Evolutionary conservation across 2,329 filamentous ascomycete species (phyloP), one percentile per base, ranked within the genome.

Genomic region (Arachnopeziza araneosa): DNA sequence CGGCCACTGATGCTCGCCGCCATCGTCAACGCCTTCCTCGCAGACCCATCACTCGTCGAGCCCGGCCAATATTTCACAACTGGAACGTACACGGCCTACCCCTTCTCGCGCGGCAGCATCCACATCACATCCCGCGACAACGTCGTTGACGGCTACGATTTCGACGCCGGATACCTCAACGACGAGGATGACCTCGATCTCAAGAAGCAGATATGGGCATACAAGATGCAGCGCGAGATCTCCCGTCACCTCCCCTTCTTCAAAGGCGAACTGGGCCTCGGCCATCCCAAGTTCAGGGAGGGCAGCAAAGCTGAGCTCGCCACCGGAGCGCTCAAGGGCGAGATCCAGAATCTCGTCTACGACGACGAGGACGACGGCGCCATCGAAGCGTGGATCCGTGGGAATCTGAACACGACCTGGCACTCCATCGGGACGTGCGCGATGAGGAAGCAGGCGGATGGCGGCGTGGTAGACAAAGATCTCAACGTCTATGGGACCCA

Each of bases 141-240:
- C 17, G 71, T 76, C 2, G 66, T 72, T 9, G 77, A 80, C 24
- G 71, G 75, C 0, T 72, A 80, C 4, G 80, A 85, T 60, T 86
- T 88, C 59, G 77, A 84, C 55, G 74, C 79, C 0, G 85, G 84
- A 8, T 85, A 79, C 70, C 77, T 88, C 32, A 77, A 72, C 4
- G 80, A 86, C 56, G 66, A 73, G 1, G 71, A 83, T n/a, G 85
- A 88, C 67, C 32, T 86, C 26, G 36, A 44, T 19, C 17, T 44
- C 6, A 81, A 81, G 69, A 83, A 79, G 66, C 79, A 83, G 14
- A 65, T 85, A 12, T 87, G 84, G 84, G 79, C 75, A 0, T 89
- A 89, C 75, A 89, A 89, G 72, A 82, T 80, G 66, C 77, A 78
- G n/a, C 82, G 86, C 2, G 84, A 87, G 70, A 79, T 87, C 57